A percentile compares a stretch with the other conserved stretches of the same genome.
These are phyloP conservation scores for Hymenoscyphus infarciens DNA, from an alignment of 2,329 filamentous ascomycete genomes.

Conservation along the genomic window DNA sequence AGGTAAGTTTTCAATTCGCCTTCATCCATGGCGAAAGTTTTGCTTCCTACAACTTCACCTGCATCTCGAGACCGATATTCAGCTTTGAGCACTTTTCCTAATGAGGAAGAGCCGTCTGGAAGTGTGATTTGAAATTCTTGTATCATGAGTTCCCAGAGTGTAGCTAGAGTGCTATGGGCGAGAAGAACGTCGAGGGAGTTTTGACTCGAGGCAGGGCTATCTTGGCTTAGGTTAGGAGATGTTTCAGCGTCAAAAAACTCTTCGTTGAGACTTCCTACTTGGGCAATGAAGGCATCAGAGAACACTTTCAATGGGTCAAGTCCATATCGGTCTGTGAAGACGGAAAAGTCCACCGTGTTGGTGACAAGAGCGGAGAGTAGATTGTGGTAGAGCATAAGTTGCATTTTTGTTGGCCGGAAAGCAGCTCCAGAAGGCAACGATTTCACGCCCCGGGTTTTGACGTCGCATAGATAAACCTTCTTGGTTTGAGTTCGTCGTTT, in stretches of 20 bases:
- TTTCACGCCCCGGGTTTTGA: slow-evolving; percentile 75
- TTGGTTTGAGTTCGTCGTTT: slow-evolving; percentile 18
- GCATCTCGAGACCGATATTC: slow-evolving; percentile 48
- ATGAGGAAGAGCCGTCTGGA: slow-evolving; percentile 48
- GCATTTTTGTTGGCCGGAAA: slow-evolving; percentile 74
- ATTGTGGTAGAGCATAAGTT: slow-evolving; percentile 85
- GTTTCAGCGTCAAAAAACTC: slow-evolving; percentile 46
- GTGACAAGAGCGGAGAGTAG: slow-evolving; percentile 75
- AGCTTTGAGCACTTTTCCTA: slow-evolving; percentile 54
- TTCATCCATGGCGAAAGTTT: slow-evolving; percentile 64
- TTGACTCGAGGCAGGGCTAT: slow-evolving; percentile 29
- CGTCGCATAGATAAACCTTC: slow-evolving; percentile 74
- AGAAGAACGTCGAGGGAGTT: slow-evolving; percentile 42
- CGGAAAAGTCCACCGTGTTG: slow-evolving; percentile 64
- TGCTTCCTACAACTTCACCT: slow-evolving; percentile 52
- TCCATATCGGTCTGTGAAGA: slow-evolving; percentile 67
- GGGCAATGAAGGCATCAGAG: slow-evolving; percentile 73
- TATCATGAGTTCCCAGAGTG: slow-evolving; percentile 62
- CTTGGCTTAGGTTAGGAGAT: slow-evolving; percentile 30
- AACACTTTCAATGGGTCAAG: slow-evolving; percentile 65
- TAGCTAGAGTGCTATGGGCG: slow-evolving; percentile 54
- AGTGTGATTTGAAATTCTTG: slow-evolving; percentile 48
- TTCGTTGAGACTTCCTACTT: slow-evolving; percentile 67
- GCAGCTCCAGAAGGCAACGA: slow-evolving; percentile 59
- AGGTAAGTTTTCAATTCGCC: slow-evolving; percentile 63